phyloP scores from a whole-genome alignment of 345 rosid genomes.

The Viola odorata region DNA sequence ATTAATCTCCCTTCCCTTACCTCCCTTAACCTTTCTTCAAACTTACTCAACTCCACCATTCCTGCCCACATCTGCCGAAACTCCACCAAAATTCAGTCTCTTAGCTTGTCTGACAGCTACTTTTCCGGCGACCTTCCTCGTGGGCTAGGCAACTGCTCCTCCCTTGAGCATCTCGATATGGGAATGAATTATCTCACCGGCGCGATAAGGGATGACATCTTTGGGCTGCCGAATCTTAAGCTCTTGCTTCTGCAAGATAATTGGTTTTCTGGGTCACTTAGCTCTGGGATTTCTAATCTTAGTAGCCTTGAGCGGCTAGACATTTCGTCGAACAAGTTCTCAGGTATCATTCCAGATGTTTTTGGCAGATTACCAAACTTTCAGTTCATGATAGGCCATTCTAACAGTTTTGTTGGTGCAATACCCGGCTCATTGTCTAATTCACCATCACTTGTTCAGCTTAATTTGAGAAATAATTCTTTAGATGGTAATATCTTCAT shows the following conservation, averaged over 20 bases:
- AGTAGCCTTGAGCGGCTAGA: conserved; percentile 47
- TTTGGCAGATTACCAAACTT: conserved; percentile 33
- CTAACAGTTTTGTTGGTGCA: conserved; percentile 47
- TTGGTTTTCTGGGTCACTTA: conserved; percentile 46
- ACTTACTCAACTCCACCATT: conserved; percentile 37
- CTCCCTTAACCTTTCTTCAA: conserved; percentile 44
- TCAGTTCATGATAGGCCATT: conserved; percentile 35
- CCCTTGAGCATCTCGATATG: conserved; percentile 46
- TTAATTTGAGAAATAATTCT: conserved; percentile 70
- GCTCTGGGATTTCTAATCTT: conserved; percentile 35
- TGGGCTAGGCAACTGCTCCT: conserved; percentile 41
- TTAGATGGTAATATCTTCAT: conserved; percentile 45
- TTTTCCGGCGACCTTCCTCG: conserved; percentile 44
- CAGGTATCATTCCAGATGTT: conserved; percentile 59
- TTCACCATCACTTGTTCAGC: conserved; percentile 40
- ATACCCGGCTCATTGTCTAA: conserved; percentile 58
- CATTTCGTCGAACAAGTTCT: conserved; percentile 43
- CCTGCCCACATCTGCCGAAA: conserved; percentile 49
- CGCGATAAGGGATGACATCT: conserved; percentile 39
- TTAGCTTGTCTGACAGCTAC: conserved; percentile 47
- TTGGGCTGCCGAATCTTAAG: conserved; percentile 36
- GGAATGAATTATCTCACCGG: conserved; percentile 61
- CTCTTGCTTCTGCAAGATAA: conserved; percentile 48
- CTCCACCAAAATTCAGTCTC: conserved; percentile 26
- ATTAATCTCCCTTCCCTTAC: conserved; percentile 40